Evolutionary conservation across 306 rosid species (phyloP), one percentile per base, ranked within the genome.

Genomic region (Ochetophila trinervis): DNA sequence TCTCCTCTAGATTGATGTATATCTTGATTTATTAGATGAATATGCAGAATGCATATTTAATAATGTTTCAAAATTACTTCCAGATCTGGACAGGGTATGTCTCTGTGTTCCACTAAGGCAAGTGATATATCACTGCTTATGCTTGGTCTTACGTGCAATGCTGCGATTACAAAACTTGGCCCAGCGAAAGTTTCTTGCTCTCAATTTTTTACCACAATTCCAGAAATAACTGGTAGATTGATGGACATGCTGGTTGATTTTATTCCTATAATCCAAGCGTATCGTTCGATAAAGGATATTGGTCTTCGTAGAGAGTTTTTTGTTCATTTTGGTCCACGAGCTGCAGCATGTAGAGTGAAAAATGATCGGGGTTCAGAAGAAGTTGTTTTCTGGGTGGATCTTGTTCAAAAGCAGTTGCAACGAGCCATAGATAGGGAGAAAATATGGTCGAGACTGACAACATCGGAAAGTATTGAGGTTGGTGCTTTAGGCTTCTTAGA

Each of bases 381-480:
- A 85, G 94, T 86, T 73, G 63, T 79, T 73, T 94, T 94, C 83
- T 94, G 99, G 99, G 88, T 94, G 70, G 83, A 83, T 78, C 97
- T 90, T 67, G 76, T 80, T 65, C 97, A 90, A 87, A 78, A 62
- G 82, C 91, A 84, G 75, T 81, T 94, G 73, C 96, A 90, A 66
- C 87, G 67, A 70, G 96, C 96, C 63, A 82, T 94, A 72, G 91
- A 90, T 58, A 94, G 95, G 74, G 99, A 94, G 81, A 90, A 78
- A 83, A 94, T 94, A 67, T 94, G 99, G 99, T 90, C 97, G 40
- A 82, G 96, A 71, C 76, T 94, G 49, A 94, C 97, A 69, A 90
- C 99, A 60, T 88, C 96, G 51, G 99, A 94, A 88, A 88, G 97
- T 74, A 94, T 92, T 50, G 98, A 89, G 98, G 98, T 89, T 42